A percentile compares a stretch with the other conserved stretches of the same genome.
Conservation (phyloP, 352 stramenopile genomes). For the Phytophthora hibernalis region DNA sequence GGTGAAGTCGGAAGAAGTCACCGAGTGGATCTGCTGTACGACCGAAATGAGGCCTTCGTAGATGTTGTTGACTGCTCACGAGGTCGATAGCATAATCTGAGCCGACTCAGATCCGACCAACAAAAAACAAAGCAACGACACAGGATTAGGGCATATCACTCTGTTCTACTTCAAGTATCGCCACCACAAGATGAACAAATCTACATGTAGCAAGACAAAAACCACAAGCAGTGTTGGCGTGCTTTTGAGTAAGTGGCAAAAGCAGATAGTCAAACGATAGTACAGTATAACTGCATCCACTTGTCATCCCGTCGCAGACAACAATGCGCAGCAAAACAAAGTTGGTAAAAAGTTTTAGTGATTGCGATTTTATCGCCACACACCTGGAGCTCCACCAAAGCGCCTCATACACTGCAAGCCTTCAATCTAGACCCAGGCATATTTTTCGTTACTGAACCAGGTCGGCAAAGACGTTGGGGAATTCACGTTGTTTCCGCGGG, state of each 20-base stretch:
- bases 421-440: constrained; percentile 52
- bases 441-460: constrained; percentile 66
- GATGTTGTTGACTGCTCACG: too few relatives aligned
- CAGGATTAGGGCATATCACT: too few relatives aligned
- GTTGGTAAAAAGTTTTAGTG: not conserved
- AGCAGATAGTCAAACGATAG: not conserved
- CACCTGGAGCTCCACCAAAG: not conserved
- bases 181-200: not conserved
- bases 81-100: not conserved
- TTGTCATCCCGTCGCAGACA: not conserved
- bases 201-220: not conserved
- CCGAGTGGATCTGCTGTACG: too few relatives aligned
- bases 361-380: too few relatives aligned
- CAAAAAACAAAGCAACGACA: not conserved
- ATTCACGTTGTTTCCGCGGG: constrained; percentile 5
- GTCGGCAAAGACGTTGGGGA: constrained; percentile 22
- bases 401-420: not conserved
- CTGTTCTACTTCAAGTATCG: too few relatives aligned
- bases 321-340: not conserved
- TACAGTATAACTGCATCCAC: not conserved
- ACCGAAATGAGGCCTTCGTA: too few relatives aligned
- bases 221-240: not conserved
- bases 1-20: not conserved
- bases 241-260: not conserved
- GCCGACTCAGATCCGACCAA: not conserved